Base-by-base conservation (phyloP, 495 filamentous ascomycete genomes). In the Wilcoxina mikolae region DNA sequence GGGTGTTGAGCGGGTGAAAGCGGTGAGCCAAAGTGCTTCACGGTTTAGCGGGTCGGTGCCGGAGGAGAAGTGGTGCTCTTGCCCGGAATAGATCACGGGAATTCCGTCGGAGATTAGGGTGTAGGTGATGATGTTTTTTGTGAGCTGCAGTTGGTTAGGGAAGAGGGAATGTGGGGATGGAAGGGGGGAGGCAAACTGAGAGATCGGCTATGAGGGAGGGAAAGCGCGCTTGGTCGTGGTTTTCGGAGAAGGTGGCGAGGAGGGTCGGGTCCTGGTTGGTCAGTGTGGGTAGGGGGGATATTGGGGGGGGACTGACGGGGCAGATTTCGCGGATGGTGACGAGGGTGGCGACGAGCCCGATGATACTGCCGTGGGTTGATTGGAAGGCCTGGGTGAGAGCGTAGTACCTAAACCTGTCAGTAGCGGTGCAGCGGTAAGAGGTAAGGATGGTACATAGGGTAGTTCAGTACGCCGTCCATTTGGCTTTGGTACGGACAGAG, bases 201-300 rank as follows among this genome's bases (percentile, higher is more conserved):
- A 61, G 55, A 58, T 81, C 78, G 15, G 69, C 61, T 12, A 74
- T 78, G 28, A 66, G 56, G 20, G 74, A 78, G 2, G 80, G 69
- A 65, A 85, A 85, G 2, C 83, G 75, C 2, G 76, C 69, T 22
- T 77, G 71, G 66, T 91, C 85, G 60, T 91, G 85, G 62, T 91
- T 91, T 58, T 89, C 85, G 11, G 79, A 60, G 66, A 93, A 93
- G 4, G 73, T 78, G 18, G 83, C 84, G 10, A 84, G 70, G 0
- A 85, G 68, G 4, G 76, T 81, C 0, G 75, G 71, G 56, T 87
- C 83, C 7, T 43, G 39, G 31, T 7, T 35, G 5, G 31, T 35
- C 7, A 35, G 31, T 35, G 31, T 35, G 7, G 31, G 15, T 35
- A 35, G 5, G 31, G 31, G 31, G 31, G 7, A 35, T 35, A 15